Percentiles rank a stretch among this genome's conserved stretches.
Conservation (phyloP, 2,329 filamentous ascomycete species). For the Botrytis byssoidea region DNA sequence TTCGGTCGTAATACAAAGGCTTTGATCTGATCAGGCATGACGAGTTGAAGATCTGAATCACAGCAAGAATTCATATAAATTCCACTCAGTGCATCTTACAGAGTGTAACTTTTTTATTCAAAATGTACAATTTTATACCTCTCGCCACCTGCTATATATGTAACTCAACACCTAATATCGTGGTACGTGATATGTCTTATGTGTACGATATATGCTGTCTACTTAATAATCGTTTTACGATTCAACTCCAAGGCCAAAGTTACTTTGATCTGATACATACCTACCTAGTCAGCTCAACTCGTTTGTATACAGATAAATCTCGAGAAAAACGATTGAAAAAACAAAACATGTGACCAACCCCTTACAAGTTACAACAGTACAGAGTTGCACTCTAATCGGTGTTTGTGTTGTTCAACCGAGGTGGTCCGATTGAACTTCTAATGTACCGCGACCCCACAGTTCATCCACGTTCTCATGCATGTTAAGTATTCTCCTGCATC, state of each 20-base stretch:
- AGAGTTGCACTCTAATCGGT: background rate
- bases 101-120: background rate
- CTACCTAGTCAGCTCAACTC: background rate
- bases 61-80: background rate
- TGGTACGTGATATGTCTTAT: background rate
- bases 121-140: background rate
- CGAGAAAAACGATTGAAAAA: background rate
- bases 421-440: conserved; percentile 15
- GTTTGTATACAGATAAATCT: background rate
- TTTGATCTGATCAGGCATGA: conserved; percentile 23
- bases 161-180: too few species aligned
- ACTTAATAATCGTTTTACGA: background rate
- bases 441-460: conserved; percentile 17
- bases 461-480: background rate
- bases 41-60: conserved; percentile 31
- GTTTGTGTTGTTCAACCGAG: conserved; percentile 3
- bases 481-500: conserved; percentile 5
- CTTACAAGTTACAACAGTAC: background rate
- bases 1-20: conserved; percentile 34
- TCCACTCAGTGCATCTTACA: conserved; percentile 17
- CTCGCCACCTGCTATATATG: background rate
- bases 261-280: background rate
- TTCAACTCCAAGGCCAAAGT: background rate
- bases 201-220: background rate
- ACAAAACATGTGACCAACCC: conserved; percentile 13